Evolutionary conservation across 169 alveolate species (phyloP), one percentile per base, ranked within the genome.

Genomic region (Plasmodium sp.): DNA sequence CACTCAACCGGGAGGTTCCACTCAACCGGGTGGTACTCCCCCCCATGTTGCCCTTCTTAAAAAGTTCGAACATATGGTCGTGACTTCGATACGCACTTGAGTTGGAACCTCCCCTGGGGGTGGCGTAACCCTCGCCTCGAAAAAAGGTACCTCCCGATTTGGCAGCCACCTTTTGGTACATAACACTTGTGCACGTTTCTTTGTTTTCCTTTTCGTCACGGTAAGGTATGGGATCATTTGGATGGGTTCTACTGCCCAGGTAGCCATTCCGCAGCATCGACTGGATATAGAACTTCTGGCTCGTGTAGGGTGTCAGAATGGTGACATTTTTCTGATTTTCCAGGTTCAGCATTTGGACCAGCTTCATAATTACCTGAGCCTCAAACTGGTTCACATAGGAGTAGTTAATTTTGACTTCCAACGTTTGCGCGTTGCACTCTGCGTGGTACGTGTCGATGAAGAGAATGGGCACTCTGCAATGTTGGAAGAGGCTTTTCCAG

Each of bases 221-320:
- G 14, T 62, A n/a, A 27, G 33, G 14, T 74, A 9, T 16, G 43
- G 75, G 36, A n/a, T 62, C 75, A 62, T 62, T 1, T 6, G 39
- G 6, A 2, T 39, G 39, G 16, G 36, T 33, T 12, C 45, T 74
- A 84, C 7, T 73, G 56, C 39, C 16, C 18, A 2, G 18, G 18
- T 74, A 41, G 14, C 56, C 72, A 58, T 79, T 45, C 41, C 71
- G 74, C 72, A 88, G 41, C 16, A 88, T 39, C 22, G 54, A 36
- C n/a, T 88, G 94, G 14, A 88, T 88, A 43, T 88, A 80, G 18
- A 56, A 22, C 72, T 88, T 88, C 62, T 88, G 94, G 51, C 94
- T 71, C 9, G 88, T 88, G 45, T 88, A 88, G 1, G 94, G 94
- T 5, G 94, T 88, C 18, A 88, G 16, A 45, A 88, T 41, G 71